Evolutionary conservation across 768 basidiomycete species (phyloP).

Genomic region (Pleurotus platypus): DNA sequence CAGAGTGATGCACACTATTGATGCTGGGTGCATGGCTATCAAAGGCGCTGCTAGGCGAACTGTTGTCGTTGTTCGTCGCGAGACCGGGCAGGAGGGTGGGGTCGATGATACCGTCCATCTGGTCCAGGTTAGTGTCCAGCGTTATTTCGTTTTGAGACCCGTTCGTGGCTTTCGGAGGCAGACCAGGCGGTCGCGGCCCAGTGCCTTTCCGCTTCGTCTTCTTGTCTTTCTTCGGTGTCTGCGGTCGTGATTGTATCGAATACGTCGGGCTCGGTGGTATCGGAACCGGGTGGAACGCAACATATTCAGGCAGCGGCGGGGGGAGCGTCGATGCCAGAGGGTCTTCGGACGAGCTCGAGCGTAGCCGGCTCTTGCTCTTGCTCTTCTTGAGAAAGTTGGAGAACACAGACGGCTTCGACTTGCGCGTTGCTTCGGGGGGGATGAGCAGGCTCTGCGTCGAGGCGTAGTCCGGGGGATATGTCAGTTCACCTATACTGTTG

Average conservation of each 20-base stretch:
- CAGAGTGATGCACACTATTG: conserved; percentile 28
- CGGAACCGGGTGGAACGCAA: conserved; percentile 18
- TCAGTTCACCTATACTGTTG: conserved; percentile 25
- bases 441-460: conserved; percentile 19
- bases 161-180: conserved; percentile 26
- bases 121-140: conserved; percentile 66
- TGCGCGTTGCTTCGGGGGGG: conserved; percentile 33
- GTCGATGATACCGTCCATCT: conserved; percentile 84
- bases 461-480: conserved; percentile 21
- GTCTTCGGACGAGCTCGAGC: conserved; percentile 27
- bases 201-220: conserved; percentile 27
- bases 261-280: conserved; percentile 12
- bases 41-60: conserved; percentile 40
- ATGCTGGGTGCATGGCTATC: conserved; percentile 23
- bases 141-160: conserved; percentile 34
- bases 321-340: conserved; percentile 23
- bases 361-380: conserved; percentile 34
- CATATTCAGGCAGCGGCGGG: conserved; percentile 22
- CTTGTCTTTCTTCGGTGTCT: conserved; percentile 26
- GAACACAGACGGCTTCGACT: conserved; percentile 46
- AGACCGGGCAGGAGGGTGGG: conserved; percentile 22
- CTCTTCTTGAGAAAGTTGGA: conserved; percentile 37
- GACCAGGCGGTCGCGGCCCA: conserved; percentile 25
- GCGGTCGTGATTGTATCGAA: conserved; percentile 10
- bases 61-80: conserved; percentile 25